Percentiles rank a stretch among this genome's conserved stretches.
Conservation (phyloP, 257 asterid genomes). For the Solanum piurae region DNA sequence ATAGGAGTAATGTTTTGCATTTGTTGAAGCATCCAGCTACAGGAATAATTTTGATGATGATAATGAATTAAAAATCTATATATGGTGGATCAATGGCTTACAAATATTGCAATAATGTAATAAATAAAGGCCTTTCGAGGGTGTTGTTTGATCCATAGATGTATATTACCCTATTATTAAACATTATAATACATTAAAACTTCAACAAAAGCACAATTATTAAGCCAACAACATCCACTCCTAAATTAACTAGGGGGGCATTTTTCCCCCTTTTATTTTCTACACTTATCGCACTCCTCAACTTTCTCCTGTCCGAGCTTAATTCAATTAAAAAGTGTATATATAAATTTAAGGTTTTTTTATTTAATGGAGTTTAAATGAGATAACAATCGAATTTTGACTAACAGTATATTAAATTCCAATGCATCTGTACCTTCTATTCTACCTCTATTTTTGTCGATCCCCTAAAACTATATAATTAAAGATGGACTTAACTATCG, state of each 20-base stretch:
- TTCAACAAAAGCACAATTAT: background rate
- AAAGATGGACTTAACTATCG: background rate
- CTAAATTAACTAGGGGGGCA: background rate
- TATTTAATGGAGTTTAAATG: background rate
- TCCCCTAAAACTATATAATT: background rate
- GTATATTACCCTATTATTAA: background rate
- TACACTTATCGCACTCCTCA: background rate
- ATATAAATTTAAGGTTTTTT: no score
- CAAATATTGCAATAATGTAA: background rate
- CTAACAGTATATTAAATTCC: no score
- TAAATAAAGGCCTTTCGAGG: background rate
- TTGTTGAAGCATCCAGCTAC: background rate
- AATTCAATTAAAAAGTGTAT: no score
- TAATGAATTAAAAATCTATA: background rate
- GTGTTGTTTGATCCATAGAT: background rate
- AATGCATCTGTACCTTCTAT: background rate
- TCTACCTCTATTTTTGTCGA: background rate
- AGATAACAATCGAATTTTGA: background rate
- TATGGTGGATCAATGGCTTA: background rate
- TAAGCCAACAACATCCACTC: background rate
- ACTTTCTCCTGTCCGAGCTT: background rate
- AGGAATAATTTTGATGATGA: background rate
- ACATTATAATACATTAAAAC: background rate
- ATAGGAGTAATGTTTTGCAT: background rate
- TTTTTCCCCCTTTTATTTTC: background rate